A percentile compares a stretch with the other conserved stretches of the same genome.
Conservation (phyloP, 306 rosid genomes). For the Hippophae rhamnoides region DNA sequence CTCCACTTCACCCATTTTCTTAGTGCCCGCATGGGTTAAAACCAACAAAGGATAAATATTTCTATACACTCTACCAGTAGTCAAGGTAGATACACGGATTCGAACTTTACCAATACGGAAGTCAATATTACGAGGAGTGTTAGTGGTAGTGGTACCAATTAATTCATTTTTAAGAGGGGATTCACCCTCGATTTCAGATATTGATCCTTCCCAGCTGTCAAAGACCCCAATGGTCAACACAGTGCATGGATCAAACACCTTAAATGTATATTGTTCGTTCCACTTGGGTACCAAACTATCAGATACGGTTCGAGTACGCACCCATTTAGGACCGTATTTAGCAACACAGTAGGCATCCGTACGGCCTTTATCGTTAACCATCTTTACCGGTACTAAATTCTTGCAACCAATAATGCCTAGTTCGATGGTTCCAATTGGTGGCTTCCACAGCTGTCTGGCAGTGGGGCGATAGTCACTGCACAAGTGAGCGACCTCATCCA, state of each 20-base stretch:
- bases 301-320: conserved; percentile 54
- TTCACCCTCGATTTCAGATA: conserved; percentile 11
- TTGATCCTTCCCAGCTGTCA: conserved; percentile 31
- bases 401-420: conserved; percentile 64
- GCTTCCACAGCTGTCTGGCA: conserved; percentile 83
- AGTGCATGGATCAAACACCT: conserved; percentile 80
- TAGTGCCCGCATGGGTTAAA: conserved; percentile 37
- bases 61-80: conserved; percentile 50
- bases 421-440: conserved; percentile 58
- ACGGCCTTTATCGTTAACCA: conserved; percentile 39
- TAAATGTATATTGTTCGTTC: conserved; percentile 92
- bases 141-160: background rate
- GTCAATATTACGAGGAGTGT: conserved; percentile 32
- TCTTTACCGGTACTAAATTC: conserved; percentile 66
- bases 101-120: conserved; percentile 60
- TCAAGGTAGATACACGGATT: conserved; percentile 55
- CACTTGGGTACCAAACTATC: conserved; percentile 77
- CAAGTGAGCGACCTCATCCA: conserved; percentile 76
- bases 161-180: too few relatives aligned
- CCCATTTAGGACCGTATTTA: conserved; percentile 79
- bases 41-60: conserved; percentile 51
- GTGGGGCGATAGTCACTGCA: conserved; percentile 89
- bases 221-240: conserved; percentile 70
- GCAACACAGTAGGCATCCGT: conserved; percentile 78
- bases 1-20: conserved; percentile 79